Evolutionary conservation across 257 asterid species (phyloP).

Genomic region (Nicotiana knightiana): DNA sequence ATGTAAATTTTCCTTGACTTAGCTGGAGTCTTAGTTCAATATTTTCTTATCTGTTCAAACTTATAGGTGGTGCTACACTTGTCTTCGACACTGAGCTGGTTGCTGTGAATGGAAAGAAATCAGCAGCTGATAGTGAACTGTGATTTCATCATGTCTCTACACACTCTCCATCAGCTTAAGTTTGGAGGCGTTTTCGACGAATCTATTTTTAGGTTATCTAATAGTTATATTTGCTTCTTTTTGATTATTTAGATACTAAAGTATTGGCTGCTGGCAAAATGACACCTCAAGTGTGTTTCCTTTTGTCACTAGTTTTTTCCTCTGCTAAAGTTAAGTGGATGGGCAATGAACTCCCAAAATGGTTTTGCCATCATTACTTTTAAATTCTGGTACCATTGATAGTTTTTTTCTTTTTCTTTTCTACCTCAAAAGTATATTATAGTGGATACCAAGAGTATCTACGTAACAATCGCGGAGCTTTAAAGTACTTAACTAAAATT

Average conservation of each 20-base stretch:
- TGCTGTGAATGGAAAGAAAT: slow-evolving; percentile 76
- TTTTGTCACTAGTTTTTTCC: not conserved
- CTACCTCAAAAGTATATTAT: not conserved
- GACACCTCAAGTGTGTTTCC: not conserved
- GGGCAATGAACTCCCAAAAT: not conserved
- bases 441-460: not conserved
- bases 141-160: slow-evolving; percentile 4
- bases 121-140: slow-evolving; percentile 50
- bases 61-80: slow-evolving; percentile 91
- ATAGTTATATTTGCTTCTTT: not conserved
- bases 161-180: not conserved
- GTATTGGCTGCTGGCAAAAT: not conserved
- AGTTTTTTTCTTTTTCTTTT: not conserved
- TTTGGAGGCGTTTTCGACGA: not conserved
- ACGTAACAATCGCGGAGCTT: too few relatives aligned
- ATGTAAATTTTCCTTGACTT: not conserved
- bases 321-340: not conserved
- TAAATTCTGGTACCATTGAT: not conserved
- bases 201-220: not conserved
- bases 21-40: not conserved
- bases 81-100: slow-evolving; percentile 89
- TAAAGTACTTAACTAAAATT: too few relatives aligned
- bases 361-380: not conserved
- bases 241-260: not conserved
- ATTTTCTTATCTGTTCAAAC: not conserved